Evolutionary conservation across 495 filamentous ascomycete genomes (phyloP), one percentile per base, ranked within the genome.

Genomic region (Paragyromitra xinjiangensis): DNA sequence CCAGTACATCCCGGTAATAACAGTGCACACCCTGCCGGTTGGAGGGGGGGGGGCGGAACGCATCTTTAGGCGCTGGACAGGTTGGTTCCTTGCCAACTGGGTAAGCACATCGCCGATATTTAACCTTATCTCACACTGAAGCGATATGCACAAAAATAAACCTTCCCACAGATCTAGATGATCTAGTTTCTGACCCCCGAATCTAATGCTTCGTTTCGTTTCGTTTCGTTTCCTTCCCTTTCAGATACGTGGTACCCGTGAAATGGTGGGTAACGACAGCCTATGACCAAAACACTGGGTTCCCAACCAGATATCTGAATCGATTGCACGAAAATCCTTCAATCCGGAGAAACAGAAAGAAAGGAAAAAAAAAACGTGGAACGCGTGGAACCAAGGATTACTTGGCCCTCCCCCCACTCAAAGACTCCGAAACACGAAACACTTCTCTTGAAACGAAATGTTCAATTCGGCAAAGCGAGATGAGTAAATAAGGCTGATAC

Each of bases 121-220:
- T 40, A 63, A 63, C 59, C 37, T 63, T 63, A 63, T 63, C 59
- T 40, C 11, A n/a, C 42, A 24, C 59, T 24, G 59, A 63, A 63
- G 59, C 39, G 59, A 63, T 39, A 63, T 63, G 39, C 37, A 44
- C n/a, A 44, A 63, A 62, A 62, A 62, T 62, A 62, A 40, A 39
- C 58, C 58, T 62, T 62, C 37, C 37, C 34, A 16, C 7, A 63
- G 59, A 63, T 63, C 59, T 44, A 63, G 37, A 56, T 63, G 8
- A 37, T 44, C 37, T 44, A 8, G 37, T 19, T 63, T 39, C 59
- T 19, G 39, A 63, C 19, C 19, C 14, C 53, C 16, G 42, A 63
- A 34, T 11, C 56, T 14, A 11, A 37, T 24, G 26, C 39, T 42
- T 63, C 7, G 37, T 44, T 12, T 63, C 16, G 6, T 42, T 39